Evolutionary conservation across 148 eudicot genomes (phyloP).

Genomic region (Drosera capensis): DNA sequence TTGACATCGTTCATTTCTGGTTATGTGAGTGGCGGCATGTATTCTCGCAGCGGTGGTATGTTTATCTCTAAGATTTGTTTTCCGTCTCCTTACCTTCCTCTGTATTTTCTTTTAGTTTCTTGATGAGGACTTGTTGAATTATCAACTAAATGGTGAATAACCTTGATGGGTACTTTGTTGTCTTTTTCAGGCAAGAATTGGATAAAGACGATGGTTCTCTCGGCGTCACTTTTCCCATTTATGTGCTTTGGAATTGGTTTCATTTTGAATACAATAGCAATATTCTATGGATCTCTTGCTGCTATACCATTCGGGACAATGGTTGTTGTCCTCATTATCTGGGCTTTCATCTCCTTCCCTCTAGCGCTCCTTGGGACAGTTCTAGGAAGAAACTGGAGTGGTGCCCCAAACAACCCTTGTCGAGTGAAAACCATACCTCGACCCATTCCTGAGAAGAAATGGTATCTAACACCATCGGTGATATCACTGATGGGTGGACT

Average conservation of each 20-base stretch:
- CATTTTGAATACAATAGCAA: conserved; percentile 55
- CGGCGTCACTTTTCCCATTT: conserved; percentile 74
- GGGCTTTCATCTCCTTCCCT: conserved; percentile 85
- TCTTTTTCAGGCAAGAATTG: conserved; percentile 82
- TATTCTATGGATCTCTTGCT: conserved; percentile 77
- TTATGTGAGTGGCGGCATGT: conserved; percentile 89
- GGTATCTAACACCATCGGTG: conserved; percentile 83
- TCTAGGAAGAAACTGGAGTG: conserved; percentile 75
- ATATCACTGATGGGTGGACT: conserved; percentile 80
- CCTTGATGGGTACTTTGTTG: conserved; percentile 1
- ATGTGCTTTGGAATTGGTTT: conserved; percentile 83
- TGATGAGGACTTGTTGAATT: background rate
- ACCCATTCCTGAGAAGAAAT: conserved; percentile 83
- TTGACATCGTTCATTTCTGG: conserved; percentile 80
- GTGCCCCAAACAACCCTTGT: conserved; percentile 75
- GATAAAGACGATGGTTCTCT: conserved; percentile 73
- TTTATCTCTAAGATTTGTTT: background rate
- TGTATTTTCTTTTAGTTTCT: background rate
- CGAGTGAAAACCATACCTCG: conserved; percentile 85
- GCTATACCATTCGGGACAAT: conserved; percentile 90
- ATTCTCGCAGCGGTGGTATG: conserved; percentile 75
- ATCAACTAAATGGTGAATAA: conserved; percentile 12
- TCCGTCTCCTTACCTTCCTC: background rate
- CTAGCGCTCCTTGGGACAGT: conserved; percentile 86
- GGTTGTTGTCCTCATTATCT: conserved; percentile 67